Conservation (phyloP, 305 asterid species). For the Andrographis paniculata region DNA sequence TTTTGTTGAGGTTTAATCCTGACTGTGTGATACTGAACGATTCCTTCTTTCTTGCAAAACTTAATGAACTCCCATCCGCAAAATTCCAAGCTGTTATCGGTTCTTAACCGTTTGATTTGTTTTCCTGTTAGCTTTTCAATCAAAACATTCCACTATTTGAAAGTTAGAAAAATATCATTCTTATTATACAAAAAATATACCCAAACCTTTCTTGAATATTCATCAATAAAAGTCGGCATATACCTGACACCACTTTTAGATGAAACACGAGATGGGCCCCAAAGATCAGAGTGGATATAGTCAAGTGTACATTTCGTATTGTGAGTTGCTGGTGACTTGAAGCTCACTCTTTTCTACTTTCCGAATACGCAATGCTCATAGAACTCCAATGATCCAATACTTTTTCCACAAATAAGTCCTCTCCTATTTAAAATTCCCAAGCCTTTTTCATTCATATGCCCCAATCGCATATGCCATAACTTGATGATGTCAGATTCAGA, state of each 20-base stretch:
- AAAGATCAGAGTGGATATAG: too few relatives aligned
- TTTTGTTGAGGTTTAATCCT: conserved; percentile 11
- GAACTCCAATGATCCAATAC: neutral
- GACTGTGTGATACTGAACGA: neutral
- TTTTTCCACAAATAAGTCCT: neutral
- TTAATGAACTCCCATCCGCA: too few relatives aligned
- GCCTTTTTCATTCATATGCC: too few relatives aligned
- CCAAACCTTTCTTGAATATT: too few relatives aligned
- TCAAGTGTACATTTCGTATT: too few relatives aligned
- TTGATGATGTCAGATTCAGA: neutral
- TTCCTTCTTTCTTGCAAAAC: neutral
- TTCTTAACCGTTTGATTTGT: neutral
- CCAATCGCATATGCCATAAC: neutral
- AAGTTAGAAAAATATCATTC: too few relatives aligned
- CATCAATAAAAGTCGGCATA: too few relatives aligned
- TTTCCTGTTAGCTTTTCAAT: conserved; percentile 12
- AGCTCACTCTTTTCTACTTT: neutral
- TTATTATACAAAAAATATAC: too few relatives aligned
- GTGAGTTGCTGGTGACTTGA: too few relatives aligned
- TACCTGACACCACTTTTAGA: too few relatives aligned
- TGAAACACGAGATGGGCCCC: too few relatives aligned
- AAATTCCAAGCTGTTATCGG: conserved; percentile 15
- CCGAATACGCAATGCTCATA: neutral
- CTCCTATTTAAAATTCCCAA: neutral
- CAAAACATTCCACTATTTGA: conserved; percentile 1